Percentiles rank a stretch among this genome's conserved stretches.
phyloP scores from a whole-genome alignment of 345 rosid species.

The Brassica rapa region DNA sequence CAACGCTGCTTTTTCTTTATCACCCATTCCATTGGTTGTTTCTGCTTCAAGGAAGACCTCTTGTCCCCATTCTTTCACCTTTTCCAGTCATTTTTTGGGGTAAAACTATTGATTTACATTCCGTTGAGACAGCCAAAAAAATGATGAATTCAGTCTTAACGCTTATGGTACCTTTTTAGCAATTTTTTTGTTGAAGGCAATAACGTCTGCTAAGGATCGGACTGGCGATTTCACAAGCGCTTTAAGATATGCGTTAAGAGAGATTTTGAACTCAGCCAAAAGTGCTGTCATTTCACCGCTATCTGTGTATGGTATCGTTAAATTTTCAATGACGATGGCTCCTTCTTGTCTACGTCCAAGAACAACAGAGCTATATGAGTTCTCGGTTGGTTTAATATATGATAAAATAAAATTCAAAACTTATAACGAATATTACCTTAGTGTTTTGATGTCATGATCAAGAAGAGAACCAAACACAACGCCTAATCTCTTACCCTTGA shows the following conservation, averaged over 20 bases:
- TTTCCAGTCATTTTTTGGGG: constrained; percentile 47
- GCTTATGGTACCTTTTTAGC: constrained; percentile 44
- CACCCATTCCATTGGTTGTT: constrained; percentile 46
- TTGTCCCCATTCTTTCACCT: constrained; percentile 52
- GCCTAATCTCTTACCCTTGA: constrained; percentile 65
- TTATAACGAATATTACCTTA: not conserved
- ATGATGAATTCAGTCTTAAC: not conserved
- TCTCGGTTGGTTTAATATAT: not conserved
- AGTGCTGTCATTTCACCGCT: constrained; percentile 49
- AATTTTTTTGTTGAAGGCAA: constrained; percentile 52
- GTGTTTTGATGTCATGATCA: constrained; percentile 41
- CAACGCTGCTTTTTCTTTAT: constrained; percentile 39
- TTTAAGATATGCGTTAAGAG: constrained; percentile 53
- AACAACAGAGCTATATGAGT: not conserved
- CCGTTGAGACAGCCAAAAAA: not conserved
- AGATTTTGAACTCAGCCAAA: constrained; percentile 58
- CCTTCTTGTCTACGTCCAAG: constrained; percentile 46
- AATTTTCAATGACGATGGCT: constrained; percentile 51
- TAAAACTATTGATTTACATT: not conserved
- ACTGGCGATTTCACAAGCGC: constrained; percentile 54
- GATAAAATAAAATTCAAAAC: not conserved
- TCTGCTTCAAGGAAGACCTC: constrained; percentile 46
- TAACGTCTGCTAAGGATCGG: constrained; percentile 56
- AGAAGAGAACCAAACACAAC: constrained; percentile 49
- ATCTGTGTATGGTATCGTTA: constrained; percentile 45